These are phyloP conservation scores for Chernovozyma sophiae-reginae DNA, from an alignment of 1,139 yeast species.

Conservation along the genomic window DNA sequence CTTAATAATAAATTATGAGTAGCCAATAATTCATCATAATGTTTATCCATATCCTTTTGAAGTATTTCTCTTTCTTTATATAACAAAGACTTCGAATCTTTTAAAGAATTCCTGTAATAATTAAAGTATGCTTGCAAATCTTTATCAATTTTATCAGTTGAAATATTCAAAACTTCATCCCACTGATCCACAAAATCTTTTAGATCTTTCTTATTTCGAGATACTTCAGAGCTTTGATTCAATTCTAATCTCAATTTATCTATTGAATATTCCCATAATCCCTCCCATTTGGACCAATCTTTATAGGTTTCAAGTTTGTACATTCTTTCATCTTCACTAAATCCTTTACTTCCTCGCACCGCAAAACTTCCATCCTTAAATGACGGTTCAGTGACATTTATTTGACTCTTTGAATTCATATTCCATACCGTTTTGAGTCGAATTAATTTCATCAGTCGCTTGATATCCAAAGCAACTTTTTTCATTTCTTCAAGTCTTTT, in stretches of 20 bases:
- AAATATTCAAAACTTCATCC: conserved; percentile 20
- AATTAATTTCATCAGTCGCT: conserved; percentile 22
- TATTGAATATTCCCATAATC: conserved; percentile 31
- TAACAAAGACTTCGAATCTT: conserved; percentile 5
- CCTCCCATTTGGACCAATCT: conserved; percentile 27
- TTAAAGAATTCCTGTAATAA: conserved; percentile 15
- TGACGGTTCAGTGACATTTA: conserved; percentile 11
- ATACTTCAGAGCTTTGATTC: conserved; percentile 11
- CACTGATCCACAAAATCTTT: conserved; percentile 14
- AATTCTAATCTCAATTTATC: conserved; percentile 5
- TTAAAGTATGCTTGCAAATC: conserved; percentile 12
- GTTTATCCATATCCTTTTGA: conserved; percentile 23
- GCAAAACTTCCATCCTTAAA: conserved; percentile 25
- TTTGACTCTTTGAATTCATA: conserved; percentile 7
- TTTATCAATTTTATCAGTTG: conserved; percentile 15
- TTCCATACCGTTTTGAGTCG: conserved; percentile 30
- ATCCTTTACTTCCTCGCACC: conserved; percentile 27
- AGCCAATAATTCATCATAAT: conserved; percentile 18
- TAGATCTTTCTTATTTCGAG: conserved; percentile 14
- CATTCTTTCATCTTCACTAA: conserved; percentile 24
- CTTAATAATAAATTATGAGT: conserved; percentile 15
- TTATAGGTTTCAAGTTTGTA: conserved; percentile 28
- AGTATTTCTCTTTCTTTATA: conserved; percentile 14
- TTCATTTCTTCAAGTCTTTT: conserved; percentile 16
- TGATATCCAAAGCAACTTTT: conserved; percentile 30